Conservation (phyloP, 495 filamentous ascomycete species). For the Penicillium argentinense region DNA sequence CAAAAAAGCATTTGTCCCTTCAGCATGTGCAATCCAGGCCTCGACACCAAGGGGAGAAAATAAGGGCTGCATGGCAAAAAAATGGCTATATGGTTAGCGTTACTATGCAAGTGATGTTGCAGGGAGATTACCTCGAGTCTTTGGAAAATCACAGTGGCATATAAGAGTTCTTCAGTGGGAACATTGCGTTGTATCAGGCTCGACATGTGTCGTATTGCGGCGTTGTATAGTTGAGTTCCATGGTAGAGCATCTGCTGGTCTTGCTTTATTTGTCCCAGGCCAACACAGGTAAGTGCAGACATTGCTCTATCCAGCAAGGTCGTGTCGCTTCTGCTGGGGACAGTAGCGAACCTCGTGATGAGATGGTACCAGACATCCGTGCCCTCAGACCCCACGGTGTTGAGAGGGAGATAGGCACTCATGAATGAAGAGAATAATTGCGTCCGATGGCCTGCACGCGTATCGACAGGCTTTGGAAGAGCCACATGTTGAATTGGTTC, state of each 20-base stretch:
- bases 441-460: neutral
- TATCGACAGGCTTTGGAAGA: neutral
- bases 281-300: neutral
- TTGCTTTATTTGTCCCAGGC: neutral
- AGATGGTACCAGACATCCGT: neutral
- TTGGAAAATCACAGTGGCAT: neutral
- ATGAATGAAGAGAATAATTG: neutral
- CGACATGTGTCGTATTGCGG: neutral
- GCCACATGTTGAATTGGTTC: neutral
- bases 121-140: neutral
- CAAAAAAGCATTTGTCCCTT: neutral
- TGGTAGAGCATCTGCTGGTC: neutral
- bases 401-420: neutral
- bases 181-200: neutral
- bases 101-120: neutral
- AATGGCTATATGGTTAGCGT: neutral
- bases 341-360: neutral
- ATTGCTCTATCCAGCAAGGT: neutral
- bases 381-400: neutral
- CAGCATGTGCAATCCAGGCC: conserved; percentile 1
- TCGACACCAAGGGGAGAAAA: conserved; percentile 2
- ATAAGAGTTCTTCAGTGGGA: neutral
- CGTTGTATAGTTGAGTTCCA: neutral
- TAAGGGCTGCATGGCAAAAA: conserved; percentile 1
- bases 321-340: neutral